Evolutionary conservation across 1,284 basidiomycete species (phyloP), one percentile per base, ranked within the genome.

Genomic region (Moesziomyces sp.): DNA sequence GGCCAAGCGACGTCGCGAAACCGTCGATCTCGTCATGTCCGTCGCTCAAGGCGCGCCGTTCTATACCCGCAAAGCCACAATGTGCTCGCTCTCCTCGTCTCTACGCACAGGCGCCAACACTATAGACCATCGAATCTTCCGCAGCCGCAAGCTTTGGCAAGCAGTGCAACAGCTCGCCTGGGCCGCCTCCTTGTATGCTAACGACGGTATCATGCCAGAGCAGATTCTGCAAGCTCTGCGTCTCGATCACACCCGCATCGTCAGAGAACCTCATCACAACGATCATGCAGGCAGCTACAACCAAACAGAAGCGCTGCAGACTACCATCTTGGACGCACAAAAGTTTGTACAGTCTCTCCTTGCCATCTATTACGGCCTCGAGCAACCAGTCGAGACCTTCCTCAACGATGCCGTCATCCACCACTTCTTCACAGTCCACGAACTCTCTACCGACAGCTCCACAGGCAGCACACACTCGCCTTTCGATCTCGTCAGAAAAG

Each of bases 331-430:
- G 24, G 51, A 52, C 42, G 28, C 38, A 14, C 51, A 52, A 10
- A 18, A 24, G 23, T 26, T 52, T 18, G 40, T 13, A 4, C 51
- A 52, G 4, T 18, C 26, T 7, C 51, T 52, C 24, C 19, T 45
- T 16, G 42, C 42, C 14, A 28, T 52, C 51, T 52, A 44, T 18
- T 40, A 52, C 42, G 51, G 40, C 24, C 23, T 52, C 21, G 42
- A 26, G 18, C 51, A 45, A 14, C 16, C 28, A n/a, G 34, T 9
- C 34, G 34, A 35, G 14, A 35, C 11, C 34, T 35, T 35, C 34
- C 14, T 35, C 10, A 35, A 35, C 34, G 34, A 35, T 9, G 34
- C 16, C 42, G 18, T 7, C 24, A 13, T 43, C 44, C 26, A 21
- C 9, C 42, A 7, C 42, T 9, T 26, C 21, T 21, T 52, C 26